These are phyloP conservation scores for Candida tetrigidarum DNA, from an alignment of 1,139 yeast genomes.

Conservation along the genomic window DNA sequence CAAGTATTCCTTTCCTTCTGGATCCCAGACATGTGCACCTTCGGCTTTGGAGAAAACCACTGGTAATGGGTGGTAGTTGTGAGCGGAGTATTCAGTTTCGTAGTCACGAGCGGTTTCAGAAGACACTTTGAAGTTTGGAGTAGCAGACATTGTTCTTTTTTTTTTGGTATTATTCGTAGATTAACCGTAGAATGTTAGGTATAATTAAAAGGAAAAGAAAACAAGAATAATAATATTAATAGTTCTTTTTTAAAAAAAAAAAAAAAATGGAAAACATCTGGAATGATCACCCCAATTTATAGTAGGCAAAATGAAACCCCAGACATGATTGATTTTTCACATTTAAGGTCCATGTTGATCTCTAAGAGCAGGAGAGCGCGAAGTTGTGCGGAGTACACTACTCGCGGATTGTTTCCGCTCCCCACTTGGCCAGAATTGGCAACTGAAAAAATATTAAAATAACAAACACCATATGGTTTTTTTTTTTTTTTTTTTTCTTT, in stretches of 20 bases:
- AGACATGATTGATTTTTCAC: background rate
- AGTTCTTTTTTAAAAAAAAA: background rate
- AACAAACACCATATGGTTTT: too few species aligned
- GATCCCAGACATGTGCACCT: slow-evolving; percentile 98
- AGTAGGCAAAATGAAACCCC: too few species aligned
- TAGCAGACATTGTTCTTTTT: slow-evolving; percentile 13
- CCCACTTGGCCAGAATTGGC: background rate
- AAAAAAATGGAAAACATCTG: background rate
- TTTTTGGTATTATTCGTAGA: too few species aligned
- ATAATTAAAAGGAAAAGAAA: background rate
- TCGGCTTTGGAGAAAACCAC: slow-evolving; percentile 85
- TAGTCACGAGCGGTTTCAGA: slow-evolving; percentile 68
- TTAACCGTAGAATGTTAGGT: too few species aligned
- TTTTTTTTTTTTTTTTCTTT: too few species aligned
- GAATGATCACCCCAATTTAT: background rate
- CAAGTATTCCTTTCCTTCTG: slow-evolving; percentile 87
- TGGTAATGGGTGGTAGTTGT: slow-evolving; percentile 96
- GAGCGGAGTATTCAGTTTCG: slow-evolving; percentile 88
- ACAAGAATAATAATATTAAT: too few species aligned
- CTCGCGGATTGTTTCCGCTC: too few species aligned
- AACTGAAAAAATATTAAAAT: background rate
- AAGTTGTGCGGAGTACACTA: slow-evolving; percentile 2
- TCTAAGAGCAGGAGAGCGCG: slow-evolving; percentile 8
- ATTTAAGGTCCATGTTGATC: background rate
- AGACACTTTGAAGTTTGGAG: slow-evolving; percentile 48